A percentile compares a stretch with the other conserved stretches of the same genome.
phyloP scores from a whole-genome alignment of 2,329 filamentous ascomycete genomes.

The Hypoxylon sp. region DNA sequence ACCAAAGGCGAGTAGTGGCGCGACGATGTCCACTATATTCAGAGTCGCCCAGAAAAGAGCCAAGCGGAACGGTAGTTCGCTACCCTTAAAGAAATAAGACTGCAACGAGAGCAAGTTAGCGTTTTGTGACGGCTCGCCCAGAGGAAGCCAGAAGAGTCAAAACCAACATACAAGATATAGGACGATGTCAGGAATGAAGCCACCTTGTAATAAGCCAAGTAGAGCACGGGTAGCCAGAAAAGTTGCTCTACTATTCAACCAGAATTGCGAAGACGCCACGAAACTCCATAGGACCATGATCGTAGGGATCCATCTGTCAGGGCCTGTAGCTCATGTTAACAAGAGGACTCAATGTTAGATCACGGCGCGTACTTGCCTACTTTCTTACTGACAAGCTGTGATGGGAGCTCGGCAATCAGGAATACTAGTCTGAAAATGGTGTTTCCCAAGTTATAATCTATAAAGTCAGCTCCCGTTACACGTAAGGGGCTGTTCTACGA shows the following conservation, averaged over 20 bases:
- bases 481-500: too few species aligned
- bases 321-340: slow-evolving; percentile 28
- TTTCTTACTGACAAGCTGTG: slow-evolving; percentile 47
- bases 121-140: background rate
- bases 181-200: slow-evolving; percentile 55
- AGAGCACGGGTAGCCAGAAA: slow-evolving; percentile 52
- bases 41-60: slow-evolving; percentile 54
- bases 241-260: slow-evolving; percentile 47
- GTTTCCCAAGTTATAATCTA: slow-evolving; percentile 43
- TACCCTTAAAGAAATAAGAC: slow-evolving; percentile 54
- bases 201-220: slow-evolving; percentile 54
- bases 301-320: slow-evolving; percentile 52
- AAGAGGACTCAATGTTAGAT: background rate
- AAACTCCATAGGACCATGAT: slow-evolving; percentile 55
- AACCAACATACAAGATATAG: slow-evolving; percentile 49
- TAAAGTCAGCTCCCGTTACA: slow-evolving; percentile 35
- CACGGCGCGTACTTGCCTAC: slow-evolving; percentile 28
- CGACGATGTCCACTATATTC: slow-evolving; percentile 51
- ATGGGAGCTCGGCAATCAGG: slow-evolving; percentile 45
- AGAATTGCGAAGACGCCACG: slow-evolving; percentile 53
- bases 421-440: slow-evolving; percentile 35
- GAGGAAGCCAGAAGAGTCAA: slow-evolving; percentile 13
- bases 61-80: slow-evolving; percentile 53
- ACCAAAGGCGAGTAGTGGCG: slow-evolving; percentile 53
- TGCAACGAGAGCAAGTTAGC: slow-evolving; percentile 13